Conservation (phyloP, 164 flowering plant genomes). For the Paratinospora sagittata region DNA sequence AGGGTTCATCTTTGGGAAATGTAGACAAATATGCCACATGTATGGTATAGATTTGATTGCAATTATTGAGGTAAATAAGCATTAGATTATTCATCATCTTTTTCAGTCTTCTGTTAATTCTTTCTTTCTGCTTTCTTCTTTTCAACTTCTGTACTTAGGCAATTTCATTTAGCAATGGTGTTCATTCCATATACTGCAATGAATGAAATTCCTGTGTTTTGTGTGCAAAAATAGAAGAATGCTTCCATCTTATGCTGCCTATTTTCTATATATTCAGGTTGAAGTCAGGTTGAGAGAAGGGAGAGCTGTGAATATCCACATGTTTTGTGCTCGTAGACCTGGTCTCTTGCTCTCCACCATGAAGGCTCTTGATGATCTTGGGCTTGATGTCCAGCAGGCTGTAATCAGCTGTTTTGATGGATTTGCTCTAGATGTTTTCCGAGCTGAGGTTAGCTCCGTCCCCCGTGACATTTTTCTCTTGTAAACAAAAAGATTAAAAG, state of each 20-base stretch:
- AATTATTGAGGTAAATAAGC: not conserved
- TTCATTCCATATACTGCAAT: not conserved
- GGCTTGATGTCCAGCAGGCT: constrained; percentile 74
- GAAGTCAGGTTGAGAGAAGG: constrained; percentile 89
- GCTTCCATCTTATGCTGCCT: not conserved
- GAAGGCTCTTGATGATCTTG: constrained; percentile 70
- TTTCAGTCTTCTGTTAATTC: not conserved
- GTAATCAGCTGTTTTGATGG: constrained; percentile 87
- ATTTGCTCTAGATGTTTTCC: constrained; percentile 80
- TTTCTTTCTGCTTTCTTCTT: not conserved
- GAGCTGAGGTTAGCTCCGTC: constrained; percentile 67
- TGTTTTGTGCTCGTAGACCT: constrained; percentile 86
- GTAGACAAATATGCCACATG: not conserved
- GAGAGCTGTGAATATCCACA: constrained; percentile 87
- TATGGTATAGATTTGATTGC: not conserved
- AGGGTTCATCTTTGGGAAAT: not conserved
- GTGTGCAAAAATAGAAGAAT: not conserved
- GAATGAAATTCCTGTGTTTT: not conserved
- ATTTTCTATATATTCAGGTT: constrained; percentile 35
- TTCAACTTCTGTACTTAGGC: not conserved
- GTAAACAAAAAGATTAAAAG: not conserved
- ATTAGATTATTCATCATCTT: not conserved
- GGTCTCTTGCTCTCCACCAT: constrained; percentile 54
- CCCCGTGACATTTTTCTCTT: not conserved
- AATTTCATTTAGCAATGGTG: not conserved